These are phyloP conservation scores for Auricularia auricula-judae DNA, from an alignment of 768 basidiomycete genomes.

Conservation along the genomic window DNA sequence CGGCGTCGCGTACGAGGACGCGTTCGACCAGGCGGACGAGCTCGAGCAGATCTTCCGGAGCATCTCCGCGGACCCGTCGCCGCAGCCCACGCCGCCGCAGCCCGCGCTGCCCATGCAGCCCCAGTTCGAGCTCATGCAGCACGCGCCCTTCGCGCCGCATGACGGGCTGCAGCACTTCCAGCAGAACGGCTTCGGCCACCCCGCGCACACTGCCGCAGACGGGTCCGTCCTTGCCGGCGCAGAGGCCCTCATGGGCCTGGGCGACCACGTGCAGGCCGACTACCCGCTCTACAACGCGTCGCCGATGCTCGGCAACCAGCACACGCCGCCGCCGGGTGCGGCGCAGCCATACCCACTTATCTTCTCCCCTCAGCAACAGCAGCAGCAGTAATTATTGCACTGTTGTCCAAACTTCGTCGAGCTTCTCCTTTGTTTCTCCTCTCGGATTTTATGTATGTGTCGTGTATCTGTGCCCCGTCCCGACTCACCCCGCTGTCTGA, in stretches of 20 bases:
- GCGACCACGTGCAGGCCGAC: not conserved
- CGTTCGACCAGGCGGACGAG: slow-evolving; percentile 63
- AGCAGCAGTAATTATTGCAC: no score
- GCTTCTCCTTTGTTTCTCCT: no score
- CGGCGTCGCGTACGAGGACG: slow-evolving; percentile 77
- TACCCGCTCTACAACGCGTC: not conserved
- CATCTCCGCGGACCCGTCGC: not conserved
- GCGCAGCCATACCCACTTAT: no score
- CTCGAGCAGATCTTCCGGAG: slow-evolving; percentile 37
- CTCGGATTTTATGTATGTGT: no score
- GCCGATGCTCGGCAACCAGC: not conserved
- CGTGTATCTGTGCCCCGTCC: no score
- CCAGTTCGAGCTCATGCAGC: not conserved
- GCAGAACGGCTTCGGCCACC: not conserved
- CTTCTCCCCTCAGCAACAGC: no score
- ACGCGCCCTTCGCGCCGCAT: not conserved
- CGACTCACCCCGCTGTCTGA: no score
- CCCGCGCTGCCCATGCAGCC: not conserved
- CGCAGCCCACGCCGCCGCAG: not conserved
- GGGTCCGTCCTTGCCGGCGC: not conserved
- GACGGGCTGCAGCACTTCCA: not conserved
- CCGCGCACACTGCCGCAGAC: not conserved
- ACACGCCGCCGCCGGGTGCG: not conserved
- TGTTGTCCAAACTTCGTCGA: no score
- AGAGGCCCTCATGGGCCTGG: not conserved